Evolutionary conservation across 2,329 filamentous ascomycete genomes (phyloP), one percentile per base, ranked within the genome.

Genomic region (Pezizomycotina sp.): DNA sequence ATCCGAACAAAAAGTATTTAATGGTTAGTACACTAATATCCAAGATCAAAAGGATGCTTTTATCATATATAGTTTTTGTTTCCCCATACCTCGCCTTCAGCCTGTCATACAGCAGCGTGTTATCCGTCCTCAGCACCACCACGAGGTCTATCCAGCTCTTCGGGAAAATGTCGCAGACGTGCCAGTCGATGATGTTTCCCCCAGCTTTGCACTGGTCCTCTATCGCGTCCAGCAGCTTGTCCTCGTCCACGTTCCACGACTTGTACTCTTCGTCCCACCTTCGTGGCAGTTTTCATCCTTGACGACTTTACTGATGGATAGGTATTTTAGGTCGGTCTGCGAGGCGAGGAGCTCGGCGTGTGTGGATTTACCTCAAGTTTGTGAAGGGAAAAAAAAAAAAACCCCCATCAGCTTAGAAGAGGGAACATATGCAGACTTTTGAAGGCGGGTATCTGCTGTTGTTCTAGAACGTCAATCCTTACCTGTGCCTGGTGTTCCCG

Each of bases 171-270:
- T 95, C 89, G 61, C 86, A 95, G 2, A 84, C 86, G 60, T 98
- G 89, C 86, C 89, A 98, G 61, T 98, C 89, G 53, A 98, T 78
- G 50, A 98, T 73, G 57, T 73, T 80, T 13, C 89, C 89, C 38
- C 86, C 86, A 13, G 68, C 60, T 45, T 74, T 68, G 24, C 80
- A 68, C 43, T 89, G 76, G 38, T 79, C 69, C 60, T 95, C 89
- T 38, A 98, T 77, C 30, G 78, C 71, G 55, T 98, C 89, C 14
- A 98, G 67, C 20, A 98, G 62, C 74, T 91, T 92, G 55, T 98
- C 89, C 58, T 98, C 89, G 54, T 98, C 86, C 10, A 98, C 84
- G 39, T 95, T 78, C 73, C 79, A 91, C 52, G 77, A 83, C 55
- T 81, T 72, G 36, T 76, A 74, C 56, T 84, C 77, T 27, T 91